Percentiles rank a stretch among this genome's conserved stretches.
Conservation (phyloP, 2,329 filamentous ascomycete species). For the Alternaria novae-zelandiae region DNA sequence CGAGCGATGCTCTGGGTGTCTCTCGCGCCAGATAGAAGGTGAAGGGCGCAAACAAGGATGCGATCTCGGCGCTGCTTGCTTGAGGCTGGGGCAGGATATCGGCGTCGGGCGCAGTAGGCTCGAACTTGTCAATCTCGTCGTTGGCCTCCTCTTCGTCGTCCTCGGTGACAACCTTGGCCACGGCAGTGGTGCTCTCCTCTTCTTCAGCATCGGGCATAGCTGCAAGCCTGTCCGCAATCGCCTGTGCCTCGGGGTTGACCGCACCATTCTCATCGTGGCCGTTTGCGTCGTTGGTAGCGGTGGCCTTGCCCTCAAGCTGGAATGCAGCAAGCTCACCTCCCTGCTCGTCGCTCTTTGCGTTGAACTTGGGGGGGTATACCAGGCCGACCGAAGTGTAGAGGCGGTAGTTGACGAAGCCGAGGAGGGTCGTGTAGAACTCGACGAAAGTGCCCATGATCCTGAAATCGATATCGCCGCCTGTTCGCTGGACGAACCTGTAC, state of each 20-base stretch:
- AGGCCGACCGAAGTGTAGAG: conserved; percentile 90
- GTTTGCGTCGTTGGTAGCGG: conserved; percentile 45
- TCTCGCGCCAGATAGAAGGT: conserved; percentile 95
- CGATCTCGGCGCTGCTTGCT: conserved; percentile 68
- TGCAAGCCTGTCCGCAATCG: conserved; percentile 55
- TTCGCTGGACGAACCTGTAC: conserved; percentile 95
- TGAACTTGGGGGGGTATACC: conserved; percentile 95
- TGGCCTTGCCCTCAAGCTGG: conserved; percentile 78
- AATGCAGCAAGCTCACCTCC: conserved; percentile 91
- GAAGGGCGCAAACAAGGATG: conserved; percentile 82
- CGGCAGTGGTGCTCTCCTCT: conserved; percentile 40
- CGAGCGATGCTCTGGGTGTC: conserved; percentile 85
- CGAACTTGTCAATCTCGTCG: conserved; percentile 83
- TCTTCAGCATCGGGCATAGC: conserved; percentile 47
- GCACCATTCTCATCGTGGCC: conserved; percentile 31
- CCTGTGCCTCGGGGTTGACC: conserved; percentile 54
- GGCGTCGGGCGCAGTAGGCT: conserved; percentile 80
- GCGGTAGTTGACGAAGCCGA: conserved; percentile 95
- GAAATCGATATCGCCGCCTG: conserved; percentile 95
- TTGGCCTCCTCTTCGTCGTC: conserved; percentile 45
- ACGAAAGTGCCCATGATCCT: conserved; percentile 99
- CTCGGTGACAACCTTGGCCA: conserved; percentile 15
- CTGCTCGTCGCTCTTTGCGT: conserved; percentile 82
- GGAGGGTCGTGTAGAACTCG: conserved; percentile 96
- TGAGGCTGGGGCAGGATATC: conserved; percentile 85